Evolutionary conservation across 1,284 basidiomycete species (phyloP), one percentile per base, ranked within the genome.

Genomic region (Ceraceosorus guamensis): DNA sequence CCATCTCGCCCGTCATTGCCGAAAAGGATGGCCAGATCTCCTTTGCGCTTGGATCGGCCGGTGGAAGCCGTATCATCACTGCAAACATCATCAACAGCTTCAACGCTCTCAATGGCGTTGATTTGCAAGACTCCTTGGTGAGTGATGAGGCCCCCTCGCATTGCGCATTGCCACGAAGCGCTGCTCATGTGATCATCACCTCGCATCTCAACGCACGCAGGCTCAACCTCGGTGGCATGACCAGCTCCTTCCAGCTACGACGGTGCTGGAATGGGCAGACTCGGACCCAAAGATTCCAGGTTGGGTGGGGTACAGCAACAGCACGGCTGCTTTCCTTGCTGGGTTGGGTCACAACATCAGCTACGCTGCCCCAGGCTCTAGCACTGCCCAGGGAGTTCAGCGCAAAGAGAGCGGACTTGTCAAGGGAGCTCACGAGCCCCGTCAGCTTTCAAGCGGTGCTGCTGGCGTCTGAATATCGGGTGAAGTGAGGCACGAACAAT

Each of bases 1-100:
- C 89, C 1, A 93, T 83, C 0, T 77, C 82, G 1, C 87, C 92
- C 0, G 83, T 84, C 0, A 89, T 96, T 63, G 76, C 77, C 47
- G 46, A 60, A 3, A 52, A 67, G 37, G 71, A 66, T 5, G 76
- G 76, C n/a, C 62, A 76, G 44, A 61, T 79, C 35, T 63, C 73
- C 48, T 70, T 78, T 46, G 71, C 75, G 2, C 76, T 73, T 0
- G 77, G 77, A 43, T 75, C 73, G 1, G 78, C 79, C 0, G 79
- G 79, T 13, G 79, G 79, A 4, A 70, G 67, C 37, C 57, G 76
- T 1, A 79, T 79, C 73, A 78, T 79, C 61, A 79, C 79, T 0
- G 77, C 78, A 1, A 79, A 78, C 10, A 65, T 79, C 10, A 75
- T 78, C 52, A 65, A 61, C 6, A 63, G 60, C n/a, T 72, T 69